A percentile compares a stretch with the other conserved stretches of the same genome.
Conservation (phyloP, 2,329 filamentous ascomycete species). For the Arthrinium puccinioides region DNA sequence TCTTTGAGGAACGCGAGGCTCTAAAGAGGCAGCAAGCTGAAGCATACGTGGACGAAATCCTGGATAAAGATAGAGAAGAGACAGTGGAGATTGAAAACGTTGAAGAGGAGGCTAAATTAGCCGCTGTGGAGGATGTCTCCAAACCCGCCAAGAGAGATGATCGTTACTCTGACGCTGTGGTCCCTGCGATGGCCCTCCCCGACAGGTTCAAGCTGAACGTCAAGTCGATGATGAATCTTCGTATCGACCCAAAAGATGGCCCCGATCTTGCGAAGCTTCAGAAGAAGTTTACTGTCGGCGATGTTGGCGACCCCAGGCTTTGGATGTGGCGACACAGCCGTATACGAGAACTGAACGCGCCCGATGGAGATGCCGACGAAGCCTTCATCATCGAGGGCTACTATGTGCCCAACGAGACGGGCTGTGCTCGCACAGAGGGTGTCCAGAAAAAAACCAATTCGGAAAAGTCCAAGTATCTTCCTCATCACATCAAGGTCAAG, state of each 20-base stretch:
- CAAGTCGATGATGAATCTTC: constrained; percentile 34
- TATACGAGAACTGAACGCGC: constrained; percentile 47
- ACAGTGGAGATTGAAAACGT: constrained; percentile 20
- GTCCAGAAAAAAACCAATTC: constrained; percentile 93
- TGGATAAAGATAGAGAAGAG: constrained; percentile 28
- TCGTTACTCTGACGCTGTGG: constrained; percentile 40
- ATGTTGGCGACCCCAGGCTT: constrained; percentile 42
- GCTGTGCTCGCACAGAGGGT: constrained; percentile 85
- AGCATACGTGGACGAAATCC: constrained; percentile 36
- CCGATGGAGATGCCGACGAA: constrained; percentile 19
- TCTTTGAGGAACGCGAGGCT: constrained; percentile 27
- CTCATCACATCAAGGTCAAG: constrained; percentile 94
- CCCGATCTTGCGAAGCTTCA: constrained; percentile 42
- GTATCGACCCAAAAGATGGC: constrained; percentile 35
- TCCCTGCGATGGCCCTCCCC: constrained; percentile 38
- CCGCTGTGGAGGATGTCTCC: constrained; percentile 18
- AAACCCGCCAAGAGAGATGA: constrained; percentile 31
- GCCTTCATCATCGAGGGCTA: constrained; percentile 50
- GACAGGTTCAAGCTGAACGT: constrained; percentile 38
- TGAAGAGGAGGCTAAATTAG: constrained; percentile 12
- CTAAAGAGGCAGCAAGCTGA: constrained; percentile 59
- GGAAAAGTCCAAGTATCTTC: constrained; percentile 96
- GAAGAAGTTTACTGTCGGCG: constrained; percentile 36
- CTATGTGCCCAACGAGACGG: constrained; percentile 80
- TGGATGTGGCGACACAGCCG: constrained; percentile 53